Evolutionary conservation across 2,329 filamentous ascomycete species (phyloP), one percentile per base, ranked within the genome.

Genomic region (Pseudogymnoascus sp.): DNA sequence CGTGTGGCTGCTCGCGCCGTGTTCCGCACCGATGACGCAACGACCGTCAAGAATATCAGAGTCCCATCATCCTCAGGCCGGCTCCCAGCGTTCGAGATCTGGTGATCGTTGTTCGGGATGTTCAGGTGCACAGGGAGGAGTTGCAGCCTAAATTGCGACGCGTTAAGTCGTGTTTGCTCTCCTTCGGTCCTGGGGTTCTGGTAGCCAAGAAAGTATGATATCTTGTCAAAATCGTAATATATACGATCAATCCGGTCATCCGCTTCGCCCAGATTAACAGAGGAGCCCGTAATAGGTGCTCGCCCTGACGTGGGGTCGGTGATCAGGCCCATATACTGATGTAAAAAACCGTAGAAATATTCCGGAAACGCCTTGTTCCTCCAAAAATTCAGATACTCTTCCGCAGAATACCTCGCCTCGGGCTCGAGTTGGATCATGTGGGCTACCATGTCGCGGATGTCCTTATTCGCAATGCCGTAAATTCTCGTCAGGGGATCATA

Each of bases 351-450:
- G 79, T 97, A 97, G 71, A 99, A 99, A 76, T 99, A 99, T 64
- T 90, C 86, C 0, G 95, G 96, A 67, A 99, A 99, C 3, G 93
- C 91, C 72, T 93, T 97, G 56, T 85, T 85, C 70, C 91, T 90
- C 86, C 91, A 97, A 70, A 96, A 93, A 21, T 92, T 88, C 8
- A 99, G 80, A 68, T 97, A 97, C 71, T 97, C 91, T 64, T 97
- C 92, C 1, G 95, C 93, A 16, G 91, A 92, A 74, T 96, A 96
- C 68, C 95, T 85, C 69, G 91, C 91, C 74, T 96, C 88, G 0
- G 96, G 93, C 68, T 97, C 90, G 6, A 97, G 80, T 73, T 96
- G 90, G 66, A 99, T 96, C 95, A 99, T 99, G 74, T 96, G 93
- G 19, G 88, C 83, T 67, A 99, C 89, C 81, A 99, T 86, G 59